A percentile compares a stretch with the other conserved stretches of the same genome.
Conservation (phyloP, 768 basidiomycete genomes). For the Tulasnella sp. region DNA sequence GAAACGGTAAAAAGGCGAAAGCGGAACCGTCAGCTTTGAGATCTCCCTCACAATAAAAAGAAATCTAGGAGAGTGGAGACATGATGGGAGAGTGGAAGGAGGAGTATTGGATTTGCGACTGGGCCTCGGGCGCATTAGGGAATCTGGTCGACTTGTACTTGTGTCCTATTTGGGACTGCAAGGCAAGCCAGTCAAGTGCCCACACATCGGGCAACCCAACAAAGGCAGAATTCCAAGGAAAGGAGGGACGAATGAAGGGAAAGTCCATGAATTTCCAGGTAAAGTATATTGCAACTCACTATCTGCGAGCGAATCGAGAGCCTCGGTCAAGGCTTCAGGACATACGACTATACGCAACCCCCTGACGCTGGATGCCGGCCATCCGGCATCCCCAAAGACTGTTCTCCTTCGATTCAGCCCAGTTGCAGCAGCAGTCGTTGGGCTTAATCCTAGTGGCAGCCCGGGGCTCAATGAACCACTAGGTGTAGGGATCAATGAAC, state of each 20-base stretch:
- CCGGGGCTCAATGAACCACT: no score
- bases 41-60: no score
- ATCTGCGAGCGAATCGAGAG: slow-evolving; percentile 5
- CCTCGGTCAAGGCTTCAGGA: slow-evolving; percentile 13
- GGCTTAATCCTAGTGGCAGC: no score
- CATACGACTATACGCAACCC: slow-evolving; percentile 1
- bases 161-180: no score
- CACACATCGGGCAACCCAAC: neutral
- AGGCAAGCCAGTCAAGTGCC: no score
- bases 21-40: no score
- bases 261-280: neutral
- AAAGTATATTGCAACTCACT: neutral
- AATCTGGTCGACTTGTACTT: no score
- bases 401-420: slow-evolving; percentile 2
- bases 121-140: no score
- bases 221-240: neutral
- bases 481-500: no score
- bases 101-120: neutral
- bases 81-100: neutral
- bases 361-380: neutral
- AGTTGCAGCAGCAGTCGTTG: neutral
- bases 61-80: neutral
- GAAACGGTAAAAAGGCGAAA: no score
- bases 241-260: neutral
- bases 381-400: neutral